These are phyloP conservation scores for Alopecurus myosuroides DNA, from an alignment of 176 grass and related monocot species.

Conservation along the genomic window DNA sequence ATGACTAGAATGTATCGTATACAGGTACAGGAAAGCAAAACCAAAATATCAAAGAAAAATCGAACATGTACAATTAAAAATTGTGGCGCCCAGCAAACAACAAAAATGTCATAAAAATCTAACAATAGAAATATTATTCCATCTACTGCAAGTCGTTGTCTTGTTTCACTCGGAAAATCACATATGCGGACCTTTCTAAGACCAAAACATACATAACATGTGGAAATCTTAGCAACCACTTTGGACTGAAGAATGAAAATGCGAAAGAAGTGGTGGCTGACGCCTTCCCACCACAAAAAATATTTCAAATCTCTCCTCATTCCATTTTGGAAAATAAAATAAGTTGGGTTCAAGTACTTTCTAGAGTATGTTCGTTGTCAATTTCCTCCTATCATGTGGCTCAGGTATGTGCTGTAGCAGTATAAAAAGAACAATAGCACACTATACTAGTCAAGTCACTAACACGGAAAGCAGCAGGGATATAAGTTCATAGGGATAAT, in stretches of 20 bases:
- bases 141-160: neutral
- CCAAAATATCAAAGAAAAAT: neutral
- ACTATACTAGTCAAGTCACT: neutral
- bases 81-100: neutral
- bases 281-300: neutral
- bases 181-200: too few species aligned
- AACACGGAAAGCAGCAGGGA: neutral
- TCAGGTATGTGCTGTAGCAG: neutral
- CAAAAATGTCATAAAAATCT: neutral
- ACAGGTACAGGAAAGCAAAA: neutral
- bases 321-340: neutral
- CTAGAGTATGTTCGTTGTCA: neutral
- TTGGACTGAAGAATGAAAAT: neutral
- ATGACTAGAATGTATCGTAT: neutral
- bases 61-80: neutral
- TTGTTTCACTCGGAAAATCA: too few species aligned
- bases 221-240: neutral
- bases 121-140: neutral
- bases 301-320: neutral
- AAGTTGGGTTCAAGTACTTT: neutral
- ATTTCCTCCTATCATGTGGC: neutral
- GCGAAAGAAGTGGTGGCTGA: neutral
- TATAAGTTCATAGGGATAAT: neutral
- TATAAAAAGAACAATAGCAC: neutral
- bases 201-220: neutral